Conservation (phyloP, 768 basidiomycete genomes). For the Lentinula sp. region DNA sequence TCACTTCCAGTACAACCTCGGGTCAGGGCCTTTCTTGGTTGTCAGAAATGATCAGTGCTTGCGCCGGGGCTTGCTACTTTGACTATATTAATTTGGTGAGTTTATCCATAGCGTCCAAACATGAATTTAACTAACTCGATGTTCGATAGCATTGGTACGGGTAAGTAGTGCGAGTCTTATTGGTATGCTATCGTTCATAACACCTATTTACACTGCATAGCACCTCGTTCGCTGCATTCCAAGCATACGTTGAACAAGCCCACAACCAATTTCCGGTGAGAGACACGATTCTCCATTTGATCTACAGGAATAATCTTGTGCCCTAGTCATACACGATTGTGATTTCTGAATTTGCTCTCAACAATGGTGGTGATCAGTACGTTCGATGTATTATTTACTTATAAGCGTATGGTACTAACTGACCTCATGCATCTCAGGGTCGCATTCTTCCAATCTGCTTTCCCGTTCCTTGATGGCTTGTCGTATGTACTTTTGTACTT, state of each 20-base stretch:
- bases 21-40: slow-evolving; percentile 30
- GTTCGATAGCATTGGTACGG: not conserved
- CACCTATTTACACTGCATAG: not conserved
- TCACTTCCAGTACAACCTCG: slow-evolving; percentile 23
- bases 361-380: not conserved
- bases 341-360: slow-evolving; percentile 3
- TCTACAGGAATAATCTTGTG: not conserved
- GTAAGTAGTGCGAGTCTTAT: not conserved
- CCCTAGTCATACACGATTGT: not conserved
- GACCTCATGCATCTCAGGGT: not conserved
- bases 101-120: not conserved
- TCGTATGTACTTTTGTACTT: slow-evolving; percentile 28
- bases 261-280: slow-evolving; percentile 1
- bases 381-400: not conserved
- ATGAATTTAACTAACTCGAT: not conserved
- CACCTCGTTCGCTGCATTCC: not conserved
- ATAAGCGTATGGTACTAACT: too few species aligned
- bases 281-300: not conserved
- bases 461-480: slow-evolving; percentile 24
- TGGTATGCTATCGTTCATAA: too few species aligned
- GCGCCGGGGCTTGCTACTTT: slow-evolving; percentile 25
- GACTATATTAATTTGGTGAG: slow-evolving; percentile 28
- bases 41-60: slow-evolving; percentile 25
- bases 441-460: slow-evolving; percentile 13
- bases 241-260: not conserved